Percentiles rank a stretch among this genome's conserved stretches.
phyloP scores from a whole-genome alignment of 164 flowering plant species.

The Nelumbo lutea region DNA sequence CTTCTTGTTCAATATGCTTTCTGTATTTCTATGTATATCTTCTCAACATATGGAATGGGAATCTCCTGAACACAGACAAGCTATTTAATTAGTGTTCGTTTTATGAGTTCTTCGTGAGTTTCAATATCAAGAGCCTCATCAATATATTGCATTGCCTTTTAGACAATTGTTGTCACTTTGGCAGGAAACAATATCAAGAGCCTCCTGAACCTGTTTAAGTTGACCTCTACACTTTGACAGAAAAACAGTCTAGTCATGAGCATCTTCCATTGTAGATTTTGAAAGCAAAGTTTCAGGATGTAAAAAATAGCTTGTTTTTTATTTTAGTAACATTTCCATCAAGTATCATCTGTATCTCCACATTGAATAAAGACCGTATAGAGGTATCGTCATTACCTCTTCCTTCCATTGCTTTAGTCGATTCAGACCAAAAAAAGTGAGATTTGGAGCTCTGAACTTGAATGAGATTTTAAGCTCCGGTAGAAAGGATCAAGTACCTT shows the following conservation, averaged over 20 bases:
- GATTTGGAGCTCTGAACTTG: no score
- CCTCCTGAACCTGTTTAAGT: background rate
- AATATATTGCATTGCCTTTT: constrained; percentile 1
- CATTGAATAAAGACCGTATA: background rate
- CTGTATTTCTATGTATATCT: constrained; percentile 78
- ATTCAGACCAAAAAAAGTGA: no score
- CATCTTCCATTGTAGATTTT: constrained; percentile 2
- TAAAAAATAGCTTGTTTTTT: background rate
- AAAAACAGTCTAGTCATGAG: constrained; percentile 2
- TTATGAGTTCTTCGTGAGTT: background rate
- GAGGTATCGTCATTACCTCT: background rate
- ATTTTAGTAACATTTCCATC: background rate
- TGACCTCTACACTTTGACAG: constrained; percentile 4
- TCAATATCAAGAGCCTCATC: background rate
- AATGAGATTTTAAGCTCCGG: no score
- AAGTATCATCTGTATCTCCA: constrained; percentile 4
- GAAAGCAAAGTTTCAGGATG: background rate
- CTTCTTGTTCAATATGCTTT: constrained; percentile 54
- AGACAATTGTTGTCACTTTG: background rate
- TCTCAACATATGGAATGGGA: background rate
- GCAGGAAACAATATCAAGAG: background rate
- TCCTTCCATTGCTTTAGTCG: background rate
- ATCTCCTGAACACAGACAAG: background rate
- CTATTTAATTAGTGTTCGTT: background rate
- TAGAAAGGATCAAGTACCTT: no score